phyloP scores from a whole-genome alignment of 345 rosid genomes.

The Boechera divaricarpa region DNA sequence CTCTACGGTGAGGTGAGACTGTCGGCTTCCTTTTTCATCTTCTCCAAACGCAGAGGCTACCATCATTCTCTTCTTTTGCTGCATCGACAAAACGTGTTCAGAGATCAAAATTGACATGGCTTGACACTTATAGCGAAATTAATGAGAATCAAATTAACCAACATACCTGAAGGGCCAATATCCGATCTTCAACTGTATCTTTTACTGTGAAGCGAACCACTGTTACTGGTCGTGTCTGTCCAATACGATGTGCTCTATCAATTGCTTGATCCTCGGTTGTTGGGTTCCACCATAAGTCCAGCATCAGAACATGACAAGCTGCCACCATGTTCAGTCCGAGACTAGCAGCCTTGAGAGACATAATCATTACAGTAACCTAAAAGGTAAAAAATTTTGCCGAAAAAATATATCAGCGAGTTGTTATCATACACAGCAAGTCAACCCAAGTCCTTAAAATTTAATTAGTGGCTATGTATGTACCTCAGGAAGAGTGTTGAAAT shows the following conservation, averaged over 20 bases:
- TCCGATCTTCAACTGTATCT: slow-evolving; percentile 94
- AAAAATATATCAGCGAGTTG: neutral
- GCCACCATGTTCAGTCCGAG: slow-evolving; percentile 98
- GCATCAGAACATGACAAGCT: slow-evolving; percentile 85
- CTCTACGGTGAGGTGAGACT: slow-evolving; percentile 83
- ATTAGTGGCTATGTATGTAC: slow-evolving; percentile 52
- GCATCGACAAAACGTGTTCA: slow-evolving; percentile 35
- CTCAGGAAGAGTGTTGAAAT: slow-evolving; percentile 92
- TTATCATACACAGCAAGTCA: neutral
- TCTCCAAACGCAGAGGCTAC: slow-evolving; percentile 97
- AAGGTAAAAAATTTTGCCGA: neutral
- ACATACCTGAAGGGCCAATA: slow-evolving; percentile 82
- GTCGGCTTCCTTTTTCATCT: slow-evolving; percentile 74
- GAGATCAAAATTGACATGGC: slow-evolving; percentile 19
- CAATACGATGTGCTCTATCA: slow-evolving; percentile 98
- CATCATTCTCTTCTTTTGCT: slow-evolving; percentile 96
- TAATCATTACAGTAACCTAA: slow-evolving; percentile 91
- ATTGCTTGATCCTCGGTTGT: slow-evolving; percentile 97
- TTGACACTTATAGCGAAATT: neutral
- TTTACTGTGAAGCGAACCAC: slow-evolving; percentile 87
- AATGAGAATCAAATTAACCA: neutral
- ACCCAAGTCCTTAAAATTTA: neutral
- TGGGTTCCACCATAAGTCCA: slow-evolving; percentile 99
- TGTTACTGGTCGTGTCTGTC: slow-evolving; percentile 89
- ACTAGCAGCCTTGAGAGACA: slow-evolving; percentile 99